Conservation (phyloP, 805 yeast species). For the Ogataea glucozyma region DNA sequence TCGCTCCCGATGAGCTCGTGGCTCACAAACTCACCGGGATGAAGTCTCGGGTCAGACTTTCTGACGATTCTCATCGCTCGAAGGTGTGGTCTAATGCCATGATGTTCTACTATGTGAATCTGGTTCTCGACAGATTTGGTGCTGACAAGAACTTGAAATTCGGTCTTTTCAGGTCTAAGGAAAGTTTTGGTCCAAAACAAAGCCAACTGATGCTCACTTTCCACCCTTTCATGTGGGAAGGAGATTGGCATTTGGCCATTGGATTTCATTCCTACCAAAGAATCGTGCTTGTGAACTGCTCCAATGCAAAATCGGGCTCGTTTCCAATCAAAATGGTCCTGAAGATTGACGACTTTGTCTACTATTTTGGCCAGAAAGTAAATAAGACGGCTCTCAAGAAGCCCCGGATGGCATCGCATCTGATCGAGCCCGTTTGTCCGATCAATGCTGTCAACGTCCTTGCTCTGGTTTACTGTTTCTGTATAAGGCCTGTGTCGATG, state of each 20-base stretch:
- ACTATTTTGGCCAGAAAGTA: conserved; percentile 30
- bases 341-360: conserved; percentile 31
- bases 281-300: conserved; percentile 33
- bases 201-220: conserved; percentile 25
- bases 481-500: conserved; percentile 24
- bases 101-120: conserved; percentile 32
- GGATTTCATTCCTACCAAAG: conserved; percentile 29
- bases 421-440: conserved; percentile 28
- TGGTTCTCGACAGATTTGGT: conserved; percentile 30
- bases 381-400: conserved; percentile 29
- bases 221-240: conserved; percentile 35
- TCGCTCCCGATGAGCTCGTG: conserved; percentile 30
- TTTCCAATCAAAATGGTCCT: conserved; percentile 30
- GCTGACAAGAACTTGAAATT: conserved; percentile 9
- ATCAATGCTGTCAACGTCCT: conserved; percentile 34
- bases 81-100: conserved; percentile 32
- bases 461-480: conserved; percentile 31
- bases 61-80: conserved; percentile 32
- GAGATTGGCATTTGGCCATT: conserved; percentile 37
- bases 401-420: conserved; percentile 25
- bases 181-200: conserved; percentile 32
- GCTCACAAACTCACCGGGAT: conserved; percentile 29
- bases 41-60: conserved; percentile 27
- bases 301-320: conserved; percentile 10
- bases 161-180: conserved; percentile 26